These are phyloP conservation scores for Salix arbutifolia DNA, from an alignment of 345 rosid genomes.

Conservation along the genomic window DNA sequence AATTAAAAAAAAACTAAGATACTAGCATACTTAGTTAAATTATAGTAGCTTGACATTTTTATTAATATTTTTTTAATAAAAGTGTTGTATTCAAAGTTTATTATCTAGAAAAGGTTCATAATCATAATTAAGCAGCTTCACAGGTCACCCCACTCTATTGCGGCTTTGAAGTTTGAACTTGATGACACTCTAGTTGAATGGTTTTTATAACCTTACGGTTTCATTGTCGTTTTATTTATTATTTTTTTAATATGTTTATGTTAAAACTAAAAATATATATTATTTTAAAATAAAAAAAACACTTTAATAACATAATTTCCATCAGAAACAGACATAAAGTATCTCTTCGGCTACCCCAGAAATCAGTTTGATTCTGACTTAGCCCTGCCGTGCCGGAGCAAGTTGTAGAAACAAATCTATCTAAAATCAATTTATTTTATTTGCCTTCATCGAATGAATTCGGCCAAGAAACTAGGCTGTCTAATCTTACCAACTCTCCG, in stretches of 20 bases:
- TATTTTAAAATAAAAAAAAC: too few relatives aligned
- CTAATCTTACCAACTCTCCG: background rate
- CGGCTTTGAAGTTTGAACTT: background rate
- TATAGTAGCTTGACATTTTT: background rate
- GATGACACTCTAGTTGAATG: background rate
- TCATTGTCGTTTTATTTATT: too few relatives aligned
- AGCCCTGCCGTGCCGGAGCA: background rate
- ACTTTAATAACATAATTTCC: too few relatives aligned
- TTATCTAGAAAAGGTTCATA: background rate
- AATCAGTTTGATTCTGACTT: background rate
- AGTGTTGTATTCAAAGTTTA: background rate
- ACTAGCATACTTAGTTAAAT: background rate
- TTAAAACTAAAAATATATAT: too few relatives aligned
- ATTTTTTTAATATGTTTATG: too few relatives aligned
- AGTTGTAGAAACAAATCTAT: background rate
- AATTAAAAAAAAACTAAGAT: too few relatives aligned
- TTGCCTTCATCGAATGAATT: background rate
- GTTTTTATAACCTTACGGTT: too few relatives aligned
- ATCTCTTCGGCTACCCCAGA: background rate
- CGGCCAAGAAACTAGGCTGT: background rate
- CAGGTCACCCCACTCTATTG: background rate
- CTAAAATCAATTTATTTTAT: background rate
- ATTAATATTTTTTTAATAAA: too few relatives aligned
- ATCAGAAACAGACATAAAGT: background rate
- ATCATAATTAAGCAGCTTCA: too few relatives aligned